These are phyloP conservation scores for Rugonectria rugulosa DNA, from an alignment of 2,329 filamentous ascomycete species.

Conservation along the genomic window DNA sequence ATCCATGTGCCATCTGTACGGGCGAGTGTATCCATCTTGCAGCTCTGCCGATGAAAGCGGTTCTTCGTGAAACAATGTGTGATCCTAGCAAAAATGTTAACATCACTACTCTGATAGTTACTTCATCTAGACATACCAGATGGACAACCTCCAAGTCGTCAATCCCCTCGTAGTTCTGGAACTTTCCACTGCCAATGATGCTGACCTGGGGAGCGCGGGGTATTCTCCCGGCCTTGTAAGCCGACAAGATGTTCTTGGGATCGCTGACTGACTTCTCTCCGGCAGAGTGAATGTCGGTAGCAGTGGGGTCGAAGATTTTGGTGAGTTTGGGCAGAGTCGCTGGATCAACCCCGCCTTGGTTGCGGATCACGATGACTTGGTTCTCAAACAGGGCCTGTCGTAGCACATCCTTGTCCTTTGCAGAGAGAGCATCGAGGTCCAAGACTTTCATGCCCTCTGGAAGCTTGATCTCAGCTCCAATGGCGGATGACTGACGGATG, in stretches of 20 bases:
- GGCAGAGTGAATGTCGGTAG: slow-evolving; percentile 13
- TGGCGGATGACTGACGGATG: slow-evolving; percentile 5
- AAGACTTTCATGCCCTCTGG: background rate
- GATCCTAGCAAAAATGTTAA: no score
- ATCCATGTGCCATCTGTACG: slow-evolving; percentile 17
- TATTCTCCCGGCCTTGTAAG: slow-evolving; percentile 7
- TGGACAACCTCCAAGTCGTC: slow-evolving; percentile 8
- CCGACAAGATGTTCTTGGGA: slow-evolving; percentile 6
- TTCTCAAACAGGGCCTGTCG: slow-evolving; percentile 10
- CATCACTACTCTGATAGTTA: no score
- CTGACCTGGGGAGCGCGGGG: slow-evolving; percentile 8
- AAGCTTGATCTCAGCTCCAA: slow-evolving; percentile 5
- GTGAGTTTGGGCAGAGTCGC: background rate
- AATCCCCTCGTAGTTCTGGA: slow-evolving; percentile 5
- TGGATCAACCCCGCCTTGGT: slow-evolving; percentile 11
- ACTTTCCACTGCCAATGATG: slow-evolving; percentile 3
- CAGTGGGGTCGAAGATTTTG: slow-evolving; percentile 8
- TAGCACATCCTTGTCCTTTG: background rate
- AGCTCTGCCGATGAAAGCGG: background rate
- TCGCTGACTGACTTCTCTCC: slow-evolving; percentile 9
- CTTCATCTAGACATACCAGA: slow-evolving; percentile 9
- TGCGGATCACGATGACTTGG: slow-evolving; percentile 13
- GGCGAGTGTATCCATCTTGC: slow-evolving; percentile 4
- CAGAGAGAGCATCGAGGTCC: background rate
- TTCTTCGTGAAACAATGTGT: slow-evolving; percentile 9